Base-by-base conservation (phyloP, 345 rosid species). In the Arabis alpina region DNA sequence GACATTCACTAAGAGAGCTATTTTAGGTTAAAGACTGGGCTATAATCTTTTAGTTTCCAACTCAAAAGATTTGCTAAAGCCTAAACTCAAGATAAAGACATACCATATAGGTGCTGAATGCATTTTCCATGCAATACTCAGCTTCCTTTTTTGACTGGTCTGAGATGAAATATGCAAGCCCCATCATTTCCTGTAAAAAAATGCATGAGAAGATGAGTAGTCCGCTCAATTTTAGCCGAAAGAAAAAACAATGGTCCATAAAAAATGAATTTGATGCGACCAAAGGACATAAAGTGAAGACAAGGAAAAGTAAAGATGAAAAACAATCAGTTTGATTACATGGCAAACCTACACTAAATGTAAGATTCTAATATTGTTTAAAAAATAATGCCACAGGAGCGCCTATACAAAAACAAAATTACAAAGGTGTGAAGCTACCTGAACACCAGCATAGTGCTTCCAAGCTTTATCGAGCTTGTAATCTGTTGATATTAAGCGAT, bases 391-490 rank as follows among this genome's bases (percentile, higher is more conserved):
- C 39, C 27, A 36, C 70, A 36, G 41, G 69, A 45, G 14, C 37
- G 56, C 70, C 54, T 68, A 28, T 40, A 73, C 48, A 49, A 9
- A 68, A 54, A 48, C 48, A 69, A 15, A 64, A 41, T 40, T 50
- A 68, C 45, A 53, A 74, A 64, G 63, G 55, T 63, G 14, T 41
- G 64, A 74, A 76, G 62, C 70, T 87, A 90, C 99, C 99, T 94
- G 97, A 61, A 88, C 93, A 53, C 97, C 98, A 64, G 99, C 99
- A 83, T 91, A 92, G 70, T 81, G 88, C 80, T 88, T 92, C 98
- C 99, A 94, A 52, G 97, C 99, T 84, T 94, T 91, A 77, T 94
- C 99, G 59, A 94, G 78, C 83, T 94, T 94, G 82, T 89, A 94
- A 82, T 94, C 99, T 16, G 97, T 94, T 27, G 98, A 91, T 76